Evolutionary conservation across 441 rosid genomes (phyloP), one percentile per base, ranked within the genome.

Genomic region (Aquilaria agallochum): DNA sequence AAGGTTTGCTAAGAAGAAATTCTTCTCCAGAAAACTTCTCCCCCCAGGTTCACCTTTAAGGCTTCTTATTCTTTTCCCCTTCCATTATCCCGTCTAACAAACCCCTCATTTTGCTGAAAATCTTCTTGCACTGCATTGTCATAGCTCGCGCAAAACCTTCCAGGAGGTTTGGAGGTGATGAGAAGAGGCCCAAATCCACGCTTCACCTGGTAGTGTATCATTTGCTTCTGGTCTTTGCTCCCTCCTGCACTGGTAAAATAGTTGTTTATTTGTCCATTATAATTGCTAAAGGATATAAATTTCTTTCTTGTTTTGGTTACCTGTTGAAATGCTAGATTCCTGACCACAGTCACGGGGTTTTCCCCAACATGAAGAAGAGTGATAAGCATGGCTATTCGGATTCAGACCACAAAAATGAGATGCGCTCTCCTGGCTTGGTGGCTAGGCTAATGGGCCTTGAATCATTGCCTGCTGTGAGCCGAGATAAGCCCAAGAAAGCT

Each of bases 401-500:
- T 53, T 63, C 47, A 53, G 73, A 73, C 53, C 76, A 63, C 34
- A 86, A 80, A 75, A 83, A 74, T 62, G 96, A 85, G 53, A 88
- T 85, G 87, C 72, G 68, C 66, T 47, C 88, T 60, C 95, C 95
- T 1, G 69, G 92, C 70, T 75, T 93, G 75, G 97, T 93, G 59
- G 98, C 96, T 34, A 85, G 89, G 83, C 78, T 90, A 32, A 93
- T 93, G 98, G 98, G 98, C n/a, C 96, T 93, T 61, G 98, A 94
- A 33, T 85, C 97, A 45, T 70, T 94, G 74, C 98, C 98, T 0
- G 69, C 89, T 31, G 76, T 56, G n/a, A 73, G 63, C 9, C 68
- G 76, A 68, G 91, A 88, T 51, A 83, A 83, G 76, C 78, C 72
- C 14, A 63, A 76, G 75, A 84, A 80, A 56, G 56, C 69, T 63